Conservation (phyloP, 1,139 yeast genomes). For the Candida sp. region DNA sequence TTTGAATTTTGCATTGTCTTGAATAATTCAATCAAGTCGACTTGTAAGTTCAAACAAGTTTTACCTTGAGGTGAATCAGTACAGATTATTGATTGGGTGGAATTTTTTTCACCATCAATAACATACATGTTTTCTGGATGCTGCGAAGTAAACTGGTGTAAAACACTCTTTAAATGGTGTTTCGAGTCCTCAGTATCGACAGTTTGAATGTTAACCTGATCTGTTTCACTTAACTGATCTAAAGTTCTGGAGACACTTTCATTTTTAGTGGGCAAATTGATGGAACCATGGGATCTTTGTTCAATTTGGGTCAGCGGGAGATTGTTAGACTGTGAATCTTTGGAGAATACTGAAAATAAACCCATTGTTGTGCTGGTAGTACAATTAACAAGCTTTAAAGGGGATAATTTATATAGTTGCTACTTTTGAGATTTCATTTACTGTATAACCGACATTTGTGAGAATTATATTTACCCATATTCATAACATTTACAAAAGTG, state of each 20-base stretch:
- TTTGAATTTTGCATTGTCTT: constrained; percentile 45
- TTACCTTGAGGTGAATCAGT: constrained; percentile 37
- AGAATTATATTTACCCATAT: neutral
- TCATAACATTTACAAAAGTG: too few relatives aligned
- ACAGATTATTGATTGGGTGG: constrained; percentile 40
- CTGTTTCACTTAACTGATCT: neutral
- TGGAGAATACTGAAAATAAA: neutral
- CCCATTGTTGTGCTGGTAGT: neutral
- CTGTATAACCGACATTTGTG: neutral
- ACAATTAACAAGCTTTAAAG: too few relatives aligned
- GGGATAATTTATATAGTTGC: neutral
- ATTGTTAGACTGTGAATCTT: neutral
- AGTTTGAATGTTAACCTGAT: constrained; percentile 1
- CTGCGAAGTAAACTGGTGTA: constrained; percentile 16
- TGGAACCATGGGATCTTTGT: constrained; percentile 34
- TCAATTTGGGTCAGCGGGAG: constrained; percentile 19
- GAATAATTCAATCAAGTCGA: constrained; percentile 38
- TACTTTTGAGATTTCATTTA: neutral
- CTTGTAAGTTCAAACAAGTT: constrained; percentile 40
- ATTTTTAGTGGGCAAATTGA: constrained; percentile 14
- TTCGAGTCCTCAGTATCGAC: constrained; percentile 8
- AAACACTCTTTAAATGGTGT: constrained; percentile 3
- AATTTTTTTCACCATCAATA: constrained; percentile 43
- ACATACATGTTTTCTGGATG: constrained; percentile 35
- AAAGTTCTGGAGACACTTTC: neutral